phyloP scores from a whole-genome alignment of 805 yeast genomes.

The Tetrapisispora iriomotensis region DNA sequence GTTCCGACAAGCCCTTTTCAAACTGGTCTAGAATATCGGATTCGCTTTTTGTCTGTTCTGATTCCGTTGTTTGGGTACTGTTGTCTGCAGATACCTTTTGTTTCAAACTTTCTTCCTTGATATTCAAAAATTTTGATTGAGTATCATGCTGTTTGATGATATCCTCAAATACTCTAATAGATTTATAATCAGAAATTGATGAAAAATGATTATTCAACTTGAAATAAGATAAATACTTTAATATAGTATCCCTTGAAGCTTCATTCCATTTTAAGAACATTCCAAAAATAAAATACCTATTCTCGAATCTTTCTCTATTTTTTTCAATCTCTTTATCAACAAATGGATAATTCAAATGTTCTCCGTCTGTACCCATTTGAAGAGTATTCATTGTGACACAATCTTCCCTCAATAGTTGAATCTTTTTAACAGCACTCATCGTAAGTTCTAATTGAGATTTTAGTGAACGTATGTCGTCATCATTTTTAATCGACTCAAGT shows the following conservation, averaged over 20 bases:
- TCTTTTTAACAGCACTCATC: slow-evolving; percentile 12
- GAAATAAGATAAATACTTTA: slow-evolving; percentile 46
- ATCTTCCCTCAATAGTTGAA: slow-evolving; percentile 16
- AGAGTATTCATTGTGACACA: slow-evolving; percentile 19
- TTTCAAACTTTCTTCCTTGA: not conserved
- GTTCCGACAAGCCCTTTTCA: slow-evolving; percentile 1
- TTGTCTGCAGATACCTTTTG: not conserved
- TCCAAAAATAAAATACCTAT: slow-evolving; percentile 64
- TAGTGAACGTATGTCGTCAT: slow-evolving; percentile 4
- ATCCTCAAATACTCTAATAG: slow-evolving; percentile 43
- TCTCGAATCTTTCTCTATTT: slow-evolving; percentile 26
- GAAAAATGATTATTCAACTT: slow-evolving; percentile 36
- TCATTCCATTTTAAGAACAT: slow-evolving; percentile 76
- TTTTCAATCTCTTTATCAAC: slow-evolving; percentile 11
- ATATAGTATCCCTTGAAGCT: slow-evolving; percentile 49
- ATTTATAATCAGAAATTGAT: slow-evolving; percentile 38
- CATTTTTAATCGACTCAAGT: slow-evolving; percentile 9
- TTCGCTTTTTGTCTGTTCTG: not conserved
- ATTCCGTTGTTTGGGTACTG: not conserved
- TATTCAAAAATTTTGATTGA: not conserved
- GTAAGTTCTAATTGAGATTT: too few relatives aligned
- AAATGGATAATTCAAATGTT: slow-evolving; percentile 23
- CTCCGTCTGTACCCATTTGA: slow-evolving; percentile 25
- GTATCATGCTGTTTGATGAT: slow-evolving; percentile 14
- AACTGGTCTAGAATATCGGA: slow-evolving; percentile 1